Conservation (phyloP, 306 rosid genomes). For the Abrus pulchellus region DNA sequence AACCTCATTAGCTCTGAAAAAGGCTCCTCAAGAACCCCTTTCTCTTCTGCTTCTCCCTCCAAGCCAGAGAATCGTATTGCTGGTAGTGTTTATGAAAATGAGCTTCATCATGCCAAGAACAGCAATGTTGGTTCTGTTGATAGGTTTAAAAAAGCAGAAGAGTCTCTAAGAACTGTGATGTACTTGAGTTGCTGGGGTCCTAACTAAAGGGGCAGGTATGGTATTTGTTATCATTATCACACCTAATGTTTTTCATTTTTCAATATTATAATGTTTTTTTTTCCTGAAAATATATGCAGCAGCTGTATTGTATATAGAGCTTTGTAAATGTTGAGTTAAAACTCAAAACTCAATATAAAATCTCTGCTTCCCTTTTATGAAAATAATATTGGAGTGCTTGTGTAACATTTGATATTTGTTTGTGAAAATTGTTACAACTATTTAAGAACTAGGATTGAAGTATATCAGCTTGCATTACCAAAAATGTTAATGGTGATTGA, state of each 20-base stretch:
- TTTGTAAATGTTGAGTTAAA: constrained; percentile 3
- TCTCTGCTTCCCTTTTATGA: neutral
- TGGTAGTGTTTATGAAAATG: constrained; percentile 29
- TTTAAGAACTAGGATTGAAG: neutral
- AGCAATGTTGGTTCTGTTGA: constrained; percentile 40
- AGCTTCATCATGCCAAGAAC: constrained; percentile 37
- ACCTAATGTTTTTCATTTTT: neutral
- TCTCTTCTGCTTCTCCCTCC: neutral
- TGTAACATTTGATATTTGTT: neutral
- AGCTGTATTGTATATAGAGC: constrained; percentile 28
- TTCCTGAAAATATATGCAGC: constrained; percentile 31
- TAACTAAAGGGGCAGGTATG: constrained; percentile 32
- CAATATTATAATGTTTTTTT: neutral
- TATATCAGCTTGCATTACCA: neutral
- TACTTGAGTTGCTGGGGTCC: constrained; percentile 67
- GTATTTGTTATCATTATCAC: neutral
- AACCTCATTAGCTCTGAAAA: constrained; percentile 34
- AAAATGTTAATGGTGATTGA: neutral
- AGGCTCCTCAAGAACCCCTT: constrained; percentile 2
- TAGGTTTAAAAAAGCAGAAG: constrained; percentile 62
- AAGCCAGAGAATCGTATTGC: constrained; percentile 13
- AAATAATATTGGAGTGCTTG: constrained; percentile 6
- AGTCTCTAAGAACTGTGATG: constrained; percentile 71
- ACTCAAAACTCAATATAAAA: neutral
- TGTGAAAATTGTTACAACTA: neutral